Percentiles rank a stretch among this genome's conserved stretches.
Conservation (phyloP, 163 green algal genomes). For the Chlorella variabilis region DNA sequence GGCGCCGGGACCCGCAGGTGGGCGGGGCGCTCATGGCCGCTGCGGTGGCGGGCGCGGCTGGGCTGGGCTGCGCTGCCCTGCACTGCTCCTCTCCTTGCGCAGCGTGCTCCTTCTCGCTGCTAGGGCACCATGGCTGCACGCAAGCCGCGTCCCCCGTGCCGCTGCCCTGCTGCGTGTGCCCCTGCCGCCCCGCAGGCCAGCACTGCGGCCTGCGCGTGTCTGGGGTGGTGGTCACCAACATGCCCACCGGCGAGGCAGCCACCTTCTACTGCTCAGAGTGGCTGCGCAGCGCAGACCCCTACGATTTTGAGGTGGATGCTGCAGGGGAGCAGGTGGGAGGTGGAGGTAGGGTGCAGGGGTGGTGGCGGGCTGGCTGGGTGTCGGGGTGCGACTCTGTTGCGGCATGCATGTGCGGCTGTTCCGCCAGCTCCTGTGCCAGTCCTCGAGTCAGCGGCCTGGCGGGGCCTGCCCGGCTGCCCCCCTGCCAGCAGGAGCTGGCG, state of each 20-base stretch:
- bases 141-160: too few species aligned
- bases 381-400: too few species aligned
- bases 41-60: neutral
- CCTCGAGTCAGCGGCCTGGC: too few species aligned
- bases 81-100: neutral
- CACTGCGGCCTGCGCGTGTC: slow-evolving; percentile 11
- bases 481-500: neutral
- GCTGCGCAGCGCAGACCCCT: slow-evolving; percentile 20
- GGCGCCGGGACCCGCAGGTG: neutral
- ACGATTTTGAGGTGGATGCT: slow-evolving; percentile 26
- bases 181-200: neutral
- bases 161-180: too few species aligned
- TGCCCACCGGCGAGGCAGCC: neutral
- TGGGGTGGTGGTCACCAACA: slow-evolving; percentile 11
- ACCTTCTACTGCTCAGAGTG: slow-evolving; percentile 33
- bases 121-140: too few species aligned
- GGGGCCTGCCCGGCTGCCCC: too few species aligned
- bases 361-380: neutral
- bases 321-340: slow-evolving; percentile 19
- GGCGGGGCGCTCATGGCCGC: neutral
- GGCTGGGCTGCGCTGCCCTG: too few species aligned
- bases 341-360: too few species aligned
- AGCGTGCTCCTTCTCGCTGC: too few species aligned
- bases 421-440: too few species aligned
- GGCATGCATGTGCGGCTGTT: too few species aligned